Percentiles rank a stretch among this genome's conserved stretches.
phyloP scores from a whole-genome alignment of 805 yeast genomes.

The Grigorovia jiainica region DNA sequence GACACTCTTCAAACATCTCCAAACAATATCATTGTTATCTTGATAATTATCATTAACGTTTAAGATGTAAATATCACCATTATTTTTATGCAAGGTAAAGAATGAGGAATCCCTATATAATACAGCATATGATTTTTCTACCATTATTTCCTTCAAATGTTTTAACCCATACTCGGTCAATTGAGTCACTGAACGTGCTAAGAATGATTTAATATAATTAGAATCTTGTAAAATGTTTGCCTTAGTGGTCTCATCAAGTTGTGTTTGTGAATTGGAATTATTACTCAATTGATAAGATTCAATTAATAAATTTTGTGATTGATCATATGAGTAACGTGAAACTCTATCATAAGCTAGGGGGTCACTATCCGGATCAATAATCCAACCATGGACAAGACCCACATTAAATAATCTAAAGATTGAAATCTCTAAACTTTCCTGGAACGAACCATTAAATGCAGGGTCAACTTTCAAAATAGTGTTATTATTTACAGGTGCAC shows the following conservation, averaged over 20 bases:
- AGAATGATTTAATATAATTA: slow-evolving; percentile 35
- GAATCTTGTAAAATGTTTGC: slow-evolving; percentile 28
- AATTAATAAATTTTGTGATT: slow-evolving; percentile 48
- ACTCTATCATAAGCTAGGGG: slow-evolving; percentile 29
- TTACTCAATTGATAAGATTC: slow-evolving; percentile 38
- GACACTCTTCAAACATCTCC: slow-evolving; percentile 69
- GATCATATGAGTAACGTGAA: slow-evolving; percentile 43
- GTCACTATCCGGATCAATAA: slow-evolving; percentile 36
- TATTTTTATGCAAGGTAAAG: slow-evolving; percentile 51
- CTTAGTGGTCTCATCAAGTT: too few species aligned
- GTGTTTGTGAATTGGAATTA: too few species aligned
- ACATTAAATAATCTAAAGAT: slow-evolving; percentile 53
- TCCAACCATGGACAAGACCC: slow-evolving; percentile 78
- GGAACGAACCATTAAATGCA: slow-evolving; percentile 52
- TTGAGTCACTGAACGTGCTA: slow-evolving; percentile 62
- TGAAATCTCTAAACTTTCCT: slow-evolving; percentile 41
- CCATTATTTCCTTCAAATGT: slow-evolving; percentile 36
- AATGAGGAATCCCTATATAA: slow-evolving; percentile 89
- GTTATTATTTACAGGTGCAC: too few species aligned
- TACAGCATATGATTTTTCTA: slow-evolving; percentile 49
- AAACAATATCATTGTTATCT: slow-evolving; percentile 44
- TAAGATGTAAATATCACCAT: slow-evolving; percentile 47
- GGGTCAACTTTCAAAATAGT: slow-evolving; percentile 69
- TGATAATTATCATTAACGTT: slow-evolving; percentile 67
- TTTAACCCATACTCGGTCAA: slow-evolving; percentile 59